Evolutionary conservation across 805 yeast genomes (phyloP).

Genomic region (Ogataea methylovora): DNA sequence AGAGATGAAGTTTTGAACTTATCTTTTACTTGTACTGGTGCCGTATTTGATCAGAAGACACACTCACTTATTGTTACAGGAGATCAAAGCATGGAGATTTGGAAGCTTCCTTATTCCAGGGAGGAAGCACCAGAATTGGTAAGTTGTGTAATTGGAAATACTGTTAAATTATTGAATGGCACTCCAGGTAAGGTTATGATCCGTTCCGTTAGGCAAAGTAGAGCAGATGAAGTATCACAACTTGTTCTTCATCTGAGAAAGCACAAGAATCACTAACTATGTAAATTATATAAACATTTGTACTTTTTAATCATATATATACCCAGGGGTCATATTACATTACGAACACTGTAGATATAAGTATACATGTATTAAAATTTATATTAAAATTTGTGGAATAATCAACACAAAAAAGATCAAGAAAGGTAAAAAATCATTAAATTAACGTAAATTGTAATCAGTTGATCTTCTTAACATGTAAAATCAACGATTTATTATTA

Average conservation of each 20-base stretch:
- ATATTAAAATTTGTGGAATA: no score
- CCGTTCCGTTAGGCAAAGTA: conserved; percentile 7
- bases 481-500: no score
- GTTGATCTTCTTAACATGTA: no score
- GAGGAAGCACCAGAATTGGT: conserved; percentile 13
- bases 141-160: conserved; percentile 18
- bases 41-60: conserved; percentile 21
- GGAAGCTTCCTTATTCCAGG: conserved; percentile 15
- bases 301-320: no score
- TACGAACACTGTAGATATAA: no score
- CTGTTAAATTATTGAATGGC: conserved; percentile 15
- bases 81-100: conserved; percentile 7
- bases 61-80: no score
- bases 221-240: conserved; percentile 3
- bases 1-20: conserved; percentile 19
- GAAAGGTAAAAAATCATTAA: no score
- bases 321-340: no score
- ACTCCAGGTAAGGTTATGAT: conserved; percentile 21
- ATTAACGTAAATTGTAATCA: no score
- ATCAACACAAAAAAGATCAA: no score
- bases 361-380: no score
- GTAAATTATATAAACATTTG: no score
- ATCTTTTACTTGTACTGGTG: conserved; percentile 17
- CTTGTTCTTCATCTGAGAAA: conserved; percentile 6
- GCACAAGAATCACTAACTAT: not conserved